Base-by-base conservation (phyloP, 1,139 yeast genomes). In the Suhomyces atakaporum region DNA sequence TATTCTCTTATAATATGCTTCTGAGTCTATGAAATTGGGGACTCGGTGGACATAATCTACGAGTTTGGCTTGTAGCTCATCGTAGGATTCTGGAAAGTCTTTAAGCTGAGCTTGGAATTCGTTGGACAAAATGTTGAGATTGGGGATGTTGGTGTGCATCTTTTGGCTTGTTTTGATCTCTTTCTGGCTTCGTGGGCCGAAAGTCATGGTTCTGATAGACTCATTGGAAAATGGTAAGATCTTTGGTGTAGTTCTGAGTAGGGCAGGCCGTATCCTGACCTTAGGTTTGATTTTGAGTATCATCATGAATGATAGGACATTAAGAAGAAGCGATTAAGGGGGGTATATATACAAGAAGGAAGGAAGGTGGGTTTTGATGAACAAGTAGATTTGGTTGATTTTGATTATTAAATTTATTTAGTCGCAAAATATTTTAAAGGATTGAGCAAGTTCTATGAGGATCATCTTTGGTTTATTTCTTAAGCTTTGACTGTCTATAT, bases 231-330 rank as follows among this genome's bases (percentile, higher is more conserved):
- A n/a, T n/a, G n/a, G n/a, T n/a, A n/a, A n/a, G n/a, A n/a, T 10
- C 5, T 22, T n/a, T 22, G 24, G 24, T 22, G 7, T 5, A 19
- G 21, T 9, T 3, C 16, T 14, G 6, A 11, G 7, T 16, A 12
- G 24, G 25, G 19, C 14, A n/a, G n/a, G 8, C 36, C 44, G 35
- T 40, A 43, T 41, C 29, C 36, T 37, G 16, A 35, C 44, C 22
- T 28, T 38, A 9, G 35, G 40, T 26, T 38, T 36, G 22, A 42
- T 39, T 43, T 32, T 27, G 22, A 31, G 29, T 15, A 30, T 13
- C 7, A 12, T 11, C 12, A 12, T n/a, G n/a, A n/a, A n/a, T n/a
- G n/a, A n/a, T n/a, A n/a, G n/a, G n/a, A n/a, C n/a, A n/a, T n/a
- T n/a, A n/a, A n/a, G n/a, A n/a, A n/a, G n/a, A n/a, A n/a, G n/a